phyloP scores from a whole-genome alignment of 202 grass and related monocot species.

The Musa balbisiana region DNA sequence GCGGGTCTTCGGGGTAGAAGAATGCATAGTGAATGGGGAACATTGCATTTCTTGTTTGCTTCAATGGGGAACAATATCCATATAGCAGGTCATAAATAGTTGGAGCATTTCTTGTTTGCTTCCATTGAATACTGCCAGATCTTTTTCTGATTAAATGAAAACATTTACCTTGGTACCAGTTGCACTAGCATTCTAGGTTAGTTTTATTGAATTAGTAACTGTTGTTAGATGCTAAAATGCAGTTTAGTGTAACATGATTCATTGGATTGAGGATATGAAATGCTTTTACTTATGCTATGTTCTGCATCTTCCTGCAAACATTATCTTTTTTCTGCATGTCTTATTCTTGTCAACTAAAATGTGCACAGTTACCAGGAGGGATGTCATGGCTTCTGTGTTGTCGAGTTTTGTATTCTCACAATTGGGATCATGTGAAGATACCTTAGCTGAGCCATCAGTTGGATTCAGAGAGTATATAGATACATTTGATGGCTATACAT shows the following conservation, averaged over 20 bases:
- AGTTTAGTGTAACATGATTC: no score
- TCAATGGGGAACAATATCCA: no score
- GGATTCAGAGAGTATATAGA: slow-evolving; percentile 80
- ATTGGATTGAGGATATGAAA: background rate
- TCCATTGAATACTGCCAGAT: no score
- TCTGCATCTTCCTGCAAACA: background rate
- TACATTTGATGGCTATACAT: slow-evolving; percentile 68
- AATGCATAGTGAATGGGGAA: no score
- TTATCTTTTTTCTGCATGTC: background rate
- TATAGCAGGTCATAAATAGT: no score
- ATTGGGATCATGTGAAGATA: slow-evolving; percentile 21
- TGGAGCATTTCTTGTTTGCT: no score
- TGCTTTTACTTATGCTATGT: background rate
- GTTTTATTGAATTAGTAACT: background rate
- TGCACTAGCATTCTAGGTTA: background rate
- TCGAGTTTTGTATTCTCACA: slow-evolving; percentile 46
- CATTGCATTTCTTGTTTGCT: no score
- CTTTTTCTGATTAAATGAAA: no score
- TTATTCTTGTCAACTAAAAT: slow-evolving; percentile 21
- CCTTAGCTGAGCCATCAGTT: slow-evolving; percentile 39
- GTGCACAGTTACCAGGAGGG: slow-evolving; percentile 87
- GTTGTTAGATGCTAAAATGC: no score
- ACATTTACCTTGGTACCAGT: background rate
- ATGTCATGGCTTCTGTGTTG: slow-evolving; percentile 45
- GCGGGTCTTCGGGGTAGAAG: no score